Evolutionary conservation across 371 early-diverging fungal genomes (phyloP), one percentile per base, ranked within the genome.

Genomic region (Mucor velutinosus): DNA sequence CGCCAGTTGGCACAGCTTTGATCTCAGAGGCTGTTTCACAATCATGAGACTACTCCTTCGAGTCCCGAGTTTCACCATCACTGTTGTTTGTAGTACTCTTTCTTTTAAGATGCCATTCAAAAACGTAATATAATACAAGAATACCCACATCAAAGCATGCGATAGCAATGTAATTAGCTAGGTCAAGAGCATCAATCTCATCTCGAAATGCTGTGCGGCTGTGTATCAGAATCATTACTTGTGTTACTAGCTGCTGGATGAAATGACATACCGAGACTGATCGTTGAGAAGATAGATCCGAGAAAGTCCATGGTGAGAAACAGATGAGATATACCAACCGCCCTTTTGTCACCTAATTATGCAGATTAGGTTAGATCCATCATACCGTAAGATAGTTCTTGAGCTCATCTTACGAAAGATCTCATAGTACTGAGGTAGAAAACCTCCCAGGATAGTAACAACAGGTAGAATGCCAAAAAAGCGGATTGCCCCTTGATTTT

Each of bases 391-490:
- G 41, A 41, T 41, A 3, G 0, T 17, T 4, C 14, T 11, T 14
- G 37, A 14, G 17, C 45, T 45, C 6, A 45, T 62, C 60, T 71
- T 73, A 74, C 76, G 62, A 64, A 72, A 79, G 21, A 87, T 84
- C 27, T 82, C 78, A 37, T 62, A 67, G 30, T 78, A 86, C 56
- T 87, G 86, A 1, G 86, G 86, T 19, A 80, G 15, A 64, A 85
- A 85, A 17, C 87, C 87, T 10, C 78, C 27, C 12, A 71, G 37
- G 3, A 83, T 71, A n/a, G 80, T 60, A 5, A 84, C 62, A 15
- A 76, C 75, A 0, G 87, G 82, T 14, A 87, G 33, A n/a, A 82
- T 73, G n/a, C 85, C 85, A 11, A 81, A 71, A 6, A 83, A 71
- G 17, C 59, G 66, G 15, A 75, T 58, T 14, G 74, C 79, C 56